phyloP scores from a whole-genome alignment of 768 basidiomycete species.

The Pleurotus sapidus region DNA sequence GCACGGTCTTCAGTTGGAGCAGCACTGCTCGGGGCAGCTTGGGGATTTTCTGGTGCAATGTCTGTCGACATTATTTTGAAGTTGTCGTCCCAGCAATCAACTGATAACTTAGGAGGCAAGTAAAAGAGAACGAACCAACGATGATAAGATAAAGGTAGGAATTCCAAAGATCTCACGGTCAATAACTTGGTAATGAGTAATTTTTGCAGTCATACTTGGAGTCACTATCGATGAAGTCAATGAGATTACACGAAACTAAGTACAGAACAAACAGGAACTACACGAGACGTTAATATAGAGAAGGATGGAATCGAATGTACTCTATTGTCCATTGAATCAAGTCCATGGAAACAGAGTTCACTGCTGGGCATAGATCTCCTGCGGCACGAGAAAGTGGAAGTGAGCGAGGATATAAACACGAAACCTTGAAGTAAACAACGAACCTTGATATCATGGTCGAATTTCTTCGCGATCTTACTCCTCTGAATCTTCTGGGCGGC shows the following conservation, averaged over 20 bases:
- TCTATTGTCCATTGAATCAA: neutral
- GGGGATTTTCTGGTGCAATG: constrained; percentile 18
- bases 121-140: neutral
- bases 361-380: constrained; percentile 6
- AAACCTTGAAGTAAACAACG: constrained; percentile 15
- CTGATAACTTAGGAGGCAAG: neutral
- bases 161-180: neutral
- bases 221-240: too few relatives aligned
- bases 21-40: constrained; percentile 12
- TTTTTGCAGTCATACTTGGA: too few relatives aligned
- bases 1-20: neutral
- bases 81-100: neutral
- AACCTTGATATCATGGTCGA: constrained; percentile 62
- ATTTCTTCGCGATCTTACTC: constrained; percentile 64
- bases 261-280: neutral
- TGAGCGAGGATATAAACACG: neutral
- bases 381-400: neutral
- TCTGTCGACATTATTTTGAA: constrained; percentile 18
- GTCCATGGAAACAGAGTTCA: neutral
- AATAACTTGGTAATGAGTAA: neutral
- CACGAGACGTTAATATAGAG: neutral
- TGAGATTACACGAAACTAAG: neutral
- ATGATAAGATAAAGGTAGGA: neutral
- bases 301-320: neutral
- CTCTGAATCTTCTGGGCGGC: constrained; percentile 92